Conservation (phyloP, 257 asterid genomes). For the Coffea canephora region DNA sequence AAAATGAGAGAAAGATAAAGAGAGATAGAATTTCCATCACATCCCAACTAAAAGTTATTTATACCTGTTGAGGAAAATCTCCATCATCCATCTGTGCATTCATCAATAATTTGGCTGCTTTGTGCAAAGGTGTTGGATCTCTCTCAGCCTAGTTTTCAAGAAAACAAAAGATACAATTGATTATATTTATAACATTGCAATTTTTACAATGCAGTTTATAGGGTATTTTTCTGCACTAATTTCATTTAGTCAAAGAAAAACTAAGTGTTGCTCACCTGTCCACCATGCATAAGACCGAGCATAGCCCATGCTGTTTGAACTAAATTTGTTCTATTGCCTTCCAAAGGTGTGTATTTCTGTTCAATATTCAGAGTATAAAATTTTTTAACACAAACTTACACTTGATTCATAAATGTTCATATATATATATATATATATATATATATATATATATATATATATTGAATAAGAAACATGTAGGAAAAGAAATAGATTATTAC, state of each 20-base stretch:
- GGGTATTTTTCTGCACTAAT: background rate
- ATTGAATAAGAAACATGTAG: background rate
- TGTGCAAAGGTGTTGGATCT: constrained; percentile 54
- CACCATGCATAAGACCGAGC: constrained; percentile 70
- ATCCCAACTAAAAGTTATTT: background rate
- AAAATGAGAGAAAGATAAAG: background rate
- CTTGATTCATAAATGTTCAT: too few species aligned
- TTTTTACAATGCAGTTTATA: too few species aligned
- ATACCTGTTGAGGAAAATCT: constrained; percentile 69
- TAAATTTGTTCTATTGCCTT: constrained; percentile 66
- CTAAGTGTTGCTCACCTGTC: constrained; percentile 48
- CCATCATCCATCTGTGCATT: constrained; percentile 70
- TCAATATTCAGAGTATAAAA: background rate
- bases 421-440: too few species aligned
- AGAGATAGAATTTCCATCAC: background rate
- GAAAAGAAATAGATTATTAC: constrained; percentile 25
- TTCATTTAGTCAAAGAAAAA: background rate
- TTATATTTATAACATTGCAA: background rate
- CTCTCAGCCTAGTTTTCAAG: background rate
- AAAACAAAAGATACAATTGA: too few species aligned
- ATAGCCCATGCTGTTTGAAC: constrained; percentile 90
- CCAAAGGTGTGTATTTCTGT: constrained; percentile 74
- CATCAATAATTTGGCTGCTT: constrained; percentile 60
- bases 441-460: too few species aligned
- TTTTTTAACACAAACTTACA: background rate